Conservation (phyloP, 495 filamentous ascomycete genomes). For the Lindgomyces ingoldianus region DNA sequence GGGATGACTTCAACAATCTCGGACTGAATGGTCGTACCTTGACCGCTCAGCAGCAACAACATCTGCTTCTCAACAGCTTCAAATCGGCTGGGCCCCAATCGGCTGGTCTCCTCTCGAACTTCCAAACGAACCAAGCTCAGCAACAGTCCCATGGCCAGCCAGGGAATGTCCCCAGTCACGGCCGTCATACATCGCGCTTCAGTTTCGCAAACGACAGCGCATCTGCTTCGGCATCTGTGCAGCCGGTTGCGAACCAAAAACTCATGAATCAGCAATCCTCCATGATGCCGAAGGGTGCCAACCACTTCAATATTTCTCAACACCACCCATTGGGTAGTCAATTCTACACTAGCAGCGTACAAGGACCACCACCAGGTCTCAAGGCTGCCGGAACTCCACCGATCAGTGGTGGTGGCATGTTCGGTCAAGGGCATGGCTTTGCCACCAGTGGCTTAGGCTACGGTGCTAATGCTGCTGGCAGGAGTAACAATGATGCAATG, state of each 20-base stretch:
- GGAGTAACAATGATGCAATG: conserved; percentile 74
- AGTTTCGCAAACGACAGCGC: conserved; percentile 78
- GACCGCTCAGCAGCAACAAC: conserved; percentile 77
- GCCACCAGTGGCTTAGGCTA: conserved; percentile 65
- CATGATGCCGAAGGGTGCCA: conserved; percentile 67
- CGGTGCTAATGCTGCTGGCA: conserved; percentile 62
- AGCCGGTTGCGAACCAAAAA: conserved; percentile 79
- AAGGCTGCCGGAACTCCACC: conserved; percentile 94
- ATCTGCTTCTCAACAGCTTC: conserved; percentile 56
- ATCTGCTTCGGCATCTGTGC: conserved; percentile 66
- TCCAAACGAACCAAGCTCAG: conserved; percentile 52
- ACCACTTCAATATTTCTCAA: conserved; percentile 54
- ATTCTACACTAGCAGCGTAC: conserved; percentile 68
- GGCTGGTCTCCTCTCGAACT: conserved; percentile 55
- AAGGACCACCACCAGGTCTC: conserved; percentile 90
- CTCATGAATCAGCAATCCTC: conserved; percentile 86
- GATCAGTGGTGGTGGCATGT: conserved; percentile 72
- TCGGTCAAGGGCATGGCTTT: conserved; percentile 77
- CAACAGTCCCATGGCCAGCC: conserved; percentile 46
- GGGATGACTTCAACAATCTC: conserved; percentile 57
- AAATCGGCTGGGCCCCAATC: conserved; percentile 60
- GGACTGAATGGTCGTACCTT: conserved; percentile 66
- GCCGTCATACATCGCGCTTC: conserved; percentile 83
- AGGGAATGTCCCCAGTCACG: conserved; percentile 68
- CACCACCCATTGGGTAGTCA: conserved; percentile 58